Evolutionary conservation across 1,284 basidiomycete genomes (phyloP).

Genomic region (Takashimella koratensis): DNA sequence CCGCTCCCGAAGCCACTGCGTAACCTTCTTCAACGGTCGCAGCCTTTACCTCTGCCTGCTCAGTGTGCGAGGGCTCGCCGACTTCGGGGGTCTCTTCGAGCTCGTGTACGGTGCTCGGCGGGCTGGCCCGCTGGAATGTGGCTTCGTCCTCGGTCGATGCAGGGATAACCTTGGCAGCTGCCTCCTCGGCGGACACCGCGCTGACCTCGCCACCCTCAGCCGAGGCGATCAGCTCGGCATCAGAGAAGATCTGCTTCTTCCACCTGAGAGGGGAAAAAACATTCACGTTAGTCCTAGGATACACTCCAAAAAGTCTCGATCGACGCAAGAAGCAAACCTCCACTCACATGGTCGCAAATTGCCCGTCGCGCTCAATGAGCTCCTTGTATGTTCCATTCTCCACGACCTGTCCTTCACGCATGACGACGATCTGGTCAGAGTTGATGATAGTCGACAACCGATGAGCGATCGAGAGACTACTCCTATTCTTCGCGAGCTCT

Average conservation of each 20-base stretch:
- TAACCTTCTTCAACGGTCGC: not conserved
- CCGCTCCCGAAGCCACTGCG: not conserved
- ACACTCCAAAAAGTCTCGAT: no score
- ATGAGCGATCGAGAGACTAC: constrained; percentile 95
- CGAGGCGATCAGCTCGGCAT: constrained; percentile 38
- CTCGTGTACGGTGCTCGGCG: constrained; percentile 13
- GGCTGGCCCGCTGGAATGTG: constrained; percentile 5
- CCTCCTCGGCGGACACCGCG: not conserved
- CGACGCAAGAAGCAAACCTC: no score
- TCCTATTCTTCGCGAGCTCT: constrained; percentile 65
- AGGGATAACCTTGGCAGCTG: not conserved
- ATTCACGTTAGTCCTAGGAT: not conserved
- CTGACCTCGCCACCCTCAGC: constrained; percentile 9
- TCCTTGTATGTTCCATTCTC: constrained; percentile 86
- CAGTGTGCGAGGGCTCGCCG: no score
- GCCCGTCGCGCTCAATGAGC: constrained; percentile 59
- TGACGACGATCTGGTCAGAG: constrained; percentile 80
- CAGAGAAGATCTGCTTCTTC: constrained; percentile 46
- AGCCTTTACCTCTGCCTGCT: not conserved
- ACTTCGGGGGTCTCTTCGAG: not conserved
- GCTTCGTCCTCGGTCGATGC: not conserved
- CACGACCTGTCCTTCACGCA: constrained; percentile 75
- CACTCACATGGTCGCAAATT: constrained; percentile 42
- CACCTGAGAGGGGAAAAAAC: constrained; percentile 23
- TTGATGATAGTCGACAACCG: constrained; percentile 39